Base-by-base conservation (phyloP, 495 filamentous ascomycete species). In the Xylaria longipes region DNA sequence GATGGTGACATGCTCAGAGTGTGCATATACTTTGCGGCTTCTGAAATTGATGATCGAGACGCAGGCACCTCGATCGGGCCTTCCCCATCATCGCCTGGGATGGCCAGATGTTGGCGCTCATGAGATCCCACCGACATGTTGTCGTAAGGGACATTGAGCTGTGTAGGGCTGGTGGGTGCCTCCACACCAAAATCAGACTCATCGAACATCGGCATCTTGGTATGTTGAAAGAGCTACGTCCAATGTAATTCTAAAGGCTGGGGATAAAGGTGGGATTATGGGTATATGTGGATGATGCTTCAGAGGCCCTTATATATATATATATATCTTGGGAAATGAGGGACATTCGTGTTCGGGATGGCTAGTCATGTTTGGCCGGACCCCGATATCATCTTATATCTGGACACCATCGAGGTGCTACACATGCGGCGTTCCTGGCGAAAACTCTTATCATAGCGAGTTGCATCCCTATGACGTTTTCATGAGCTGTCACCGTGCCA, bases 1-100 rank as follows among this genome's bases (percentile, higher is more conserved):
- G 91, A 93, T 8, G 91, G 91, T 4, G 86, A 79, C 37, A 90
- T 78, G 72, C 89, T 92, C 79, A 94, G 82, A 70, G 87, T 87
- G 84, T 94, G 92, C 91, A 94, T 93, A 81, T 89, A 90, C 65
- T 87, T 82, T 31, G 88, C 83, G 35, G 89, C 88, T 82, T 94
- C 89, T 22, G 91, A 89, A 73, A 92, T 87, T 45, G 90, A 87
- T 41, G 90, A 92, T 68, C 91, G 83, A 33, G 90, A 85, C 25
- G 92, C 91, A 25, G 91, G 91, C 61, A 95, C 86, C 81, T 94
- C 92, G 69, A 94, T 87, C 35, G 89, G 84, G 74, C 88, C 82
- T 8, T 77, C 84, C 43, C 80, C 83, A 60, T 78, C 73, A 25
- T 85, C 85, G 35, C 74, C 78, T 56, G 89, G 87, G 65, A 89